Base-by-base conservation (phyloP, 169 alveolate genomes). In the Cystoisospora suis region DNA sequence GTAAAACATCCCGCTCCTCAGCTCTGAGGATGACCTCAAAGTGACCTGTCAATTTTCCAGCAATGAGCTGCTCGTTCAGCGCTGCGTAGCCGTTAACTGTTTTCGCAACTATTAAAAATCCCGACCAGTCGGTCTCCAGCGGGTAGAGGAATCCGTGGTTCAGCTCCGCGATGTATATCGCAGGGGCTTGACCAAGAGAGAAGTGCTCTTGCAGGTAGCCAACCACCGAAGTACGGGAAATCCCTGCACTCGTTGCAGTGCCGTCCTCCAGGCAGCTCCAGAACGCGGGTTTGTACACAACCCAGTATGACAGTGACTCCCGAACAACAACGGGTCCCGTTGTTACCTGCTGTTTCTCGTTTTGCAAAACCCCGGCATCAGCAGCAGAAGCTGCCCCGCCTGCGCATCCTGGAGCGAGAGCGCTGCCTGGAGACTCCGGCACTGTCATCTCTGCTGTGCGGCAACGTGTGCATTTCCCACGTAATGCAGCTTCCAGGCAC, bases 221-320 rank as follows among this genome's bases (percentile, higher is more conserved):
- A 9, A 72, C 32, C n/a, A 72, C 83, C 1, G 83, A 72, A n/a
- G 36, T 65, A 32, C n/a, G 45, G 6, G 3, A 20, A 29, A 23
- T 9, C 12, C 42, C 1, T 38, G 58, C 47, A 17, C 42, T 4
- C 27, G 12, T 38, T 38, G 36, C 83, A 2, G 32, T 6, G 15
- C 45, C 83, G 4, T 5, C 83, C 83, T 4, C 34, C 65, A 53
- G 65, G 53, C 83, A 72, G 20, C 58, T 72, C 83, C 83, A 72
- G 27, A 72, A 72, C 1, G 83, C 42, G 17, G 83, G 83, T 20
- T 72, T 72, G 83, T 38, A 72, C 12, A 72, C 32, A 32, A 72
- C 83, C 58, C 83, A 72, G 83, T 72, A 72, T 1, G 83, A 38
- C 58, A 40, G 23, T 12, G 83, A 72, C 20, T 72, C 83, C 38